Percentiles rank a stretch among this genome's conserved stretches.
Conservation (phyloP, 179 eudicot genomes). For the Beta lomatogona region DNA sequence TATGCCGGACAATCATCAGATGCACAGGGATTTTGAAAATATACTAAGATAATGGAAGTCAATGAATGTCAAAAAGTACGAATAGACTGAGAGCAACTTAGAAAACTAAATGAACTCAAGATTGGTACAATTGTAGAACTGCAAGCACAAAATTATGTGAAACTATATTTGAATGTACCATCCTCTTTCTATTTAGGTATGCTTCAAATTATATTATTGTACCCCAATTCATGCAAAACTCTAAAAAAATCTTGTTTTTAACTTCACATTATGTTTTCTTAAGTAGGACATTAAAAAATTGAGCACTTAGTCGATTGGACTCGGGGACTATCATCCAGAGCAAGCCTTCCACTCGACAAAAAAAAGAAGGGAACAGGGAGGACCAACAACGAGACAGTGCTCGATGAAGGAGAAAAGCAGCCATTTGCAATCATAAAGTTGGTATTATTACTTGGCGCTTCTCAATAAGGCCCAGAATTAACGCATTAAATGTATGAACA, state of each 20-base stretch:
- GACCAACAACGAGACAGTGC: background rate
- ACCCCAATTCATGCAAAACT: no score
- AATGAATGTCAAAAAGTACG: no score
- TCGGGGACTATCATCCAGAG: background rate
- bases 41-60: no score
- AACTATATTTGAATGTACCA: background rate
- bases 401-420: background rate
- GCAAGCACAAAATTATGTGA: background rate
- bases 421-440: background rate
- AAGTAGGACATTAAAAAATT: background rate
- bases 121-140: no score
- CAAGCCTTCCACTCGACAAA: background rate
- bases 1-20: no score
- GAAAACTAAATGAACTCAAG: no score
- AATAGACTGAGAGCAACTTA: no score
- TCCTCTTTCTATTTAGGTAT: background rate
- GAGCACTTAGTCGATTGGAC: background rate
- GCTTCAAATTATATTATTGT: background rate
- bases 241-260: background rate
- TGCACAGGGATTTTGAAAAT: no score
- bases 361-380: background rate
- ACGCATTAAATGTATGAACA: slow-evolving; percentile 76
- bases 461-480: slow-evolving; percentile 86
- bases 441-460: slow-evolving; percentile 69
- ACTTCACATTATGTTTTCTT: background rate